Evolutionary conservation across 257 asterid species (phyloP), one percentile per base, ranked within the genome.

Genomic region (Solanum tarapatanum): DNA sequence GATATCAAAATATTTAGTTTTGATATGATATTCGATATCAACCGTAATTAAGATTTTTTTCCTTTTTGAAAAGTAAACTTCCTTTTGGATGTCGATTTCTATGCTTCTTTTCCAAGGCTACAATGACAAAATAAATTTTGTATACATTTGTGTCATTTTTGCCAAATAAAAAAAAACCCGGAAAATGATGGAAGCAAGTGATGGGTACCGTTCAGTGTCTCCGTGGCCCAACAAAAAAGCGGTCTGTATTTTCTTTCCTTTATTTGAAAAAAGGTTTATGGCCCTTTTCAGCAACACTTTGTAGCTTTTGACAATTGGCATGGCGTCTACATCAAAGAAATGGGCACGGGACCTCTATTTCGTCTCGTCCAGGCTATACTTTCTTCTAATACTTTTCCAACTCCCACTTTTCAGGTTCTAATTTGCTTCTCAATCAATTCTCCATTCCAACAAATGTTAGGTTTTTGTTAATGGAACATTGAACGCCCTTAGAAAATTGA

Each of bases 401-500:
- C 33, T 95, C 87, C 98, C 97, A 74, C 94, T 93, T 89, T 95
- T 95, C 94, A 89, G 96, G 98, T 93, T 72, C 66, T 86, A 17
- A 26, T 80, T 28, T 28, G 11, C 41, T 80, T 24, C 8, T 79
- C 13, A 37, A 76, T 76, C 33, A 12, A 23, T 39, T 75, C 2
- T 12, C 60, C 19, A 39, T 75, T 37, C 12, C 6, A 39, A 28
- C 35, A 76, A 24, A 13, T 43, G 24, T 43, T 79, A 41, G 12
- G 16, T 43, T 64, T 43, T 77, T 79, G 11, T 8, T 1, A 13
- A 24, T 43, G 39, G 37, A 43, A 72, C 1, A 48, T 48, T 7
- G 12, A 39, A 76, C 24, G 58, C 58, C 58, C 58, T 45, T 45
- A 45, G 0, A 45, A 45, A 45, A 5, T 13, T 45, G 16, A 33